Evolutionary conservation across 805 yeast genomes (phyloP).

Genomic region (Myxozyma vanderwaltii): DNA sequence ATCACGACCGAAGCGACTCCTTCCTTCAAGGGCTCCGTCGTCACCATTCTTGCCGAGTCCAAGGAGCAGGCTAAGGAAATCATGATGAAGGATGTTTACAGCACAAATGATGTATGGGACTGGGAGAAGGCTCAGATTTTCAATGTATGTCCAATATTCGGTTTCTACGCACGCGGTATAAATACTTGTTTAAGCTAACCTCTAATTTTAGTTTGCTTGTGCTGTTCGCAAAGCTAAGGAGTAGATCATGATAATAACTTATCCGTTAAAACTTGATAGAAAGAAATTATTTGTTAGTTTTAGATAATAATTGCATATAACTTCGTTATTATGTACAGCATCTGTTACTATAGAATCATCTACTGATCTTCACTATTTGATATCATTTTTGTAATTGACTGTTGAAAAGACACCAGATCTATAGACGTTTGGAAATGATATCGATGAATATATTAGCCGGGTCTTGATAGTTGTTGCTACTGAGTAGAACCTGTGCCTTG

Average conservation of each 20-base stretch:
- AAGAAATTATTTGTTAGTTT: background rate
- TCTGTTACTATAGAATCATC: too few relatives aligned
- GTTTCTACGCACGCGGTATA: background rate
- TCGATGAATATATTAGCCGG: background rate
- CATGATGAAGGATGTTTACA: constrained; percentile 64
- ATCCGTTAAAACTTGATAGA: background rate
- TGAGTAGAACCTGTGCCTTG: too few relatives aligned
- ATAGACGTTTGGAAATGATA: background rate
- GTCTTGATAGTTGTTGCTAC: too few relatives aligned
- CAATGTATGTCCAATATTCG: constrained; percentile 46
- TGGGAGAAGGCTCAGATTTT: constrained; percentile 59
- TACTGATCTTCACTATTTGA: too few relatives aligned
- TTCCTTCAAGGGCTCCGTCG: constrained; percentile 67
- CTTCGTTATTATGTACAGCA: too few relatives aligned
- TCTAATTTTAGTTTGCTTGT: constrained; percentile 11
- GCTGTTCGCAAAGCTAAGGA: constrained; percentile 27
- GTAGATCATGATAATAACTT: too few relatives aligned
- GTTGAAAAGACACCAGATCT: background rate
- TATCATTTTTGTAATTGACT: too few relatives aligned
- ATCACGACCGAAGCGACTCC: constrained; percentile 28
- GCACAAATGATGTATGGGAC: constrained; percentile 75
- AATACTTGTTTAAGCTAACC: background rate
- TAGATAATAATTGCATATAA: too few relatives aligned
- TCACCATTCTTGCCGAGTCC: constrained; percentile 63
- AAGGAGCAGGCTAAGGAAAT: constrained; percentile 66